Conservation (phyloP, 2,329 filamentous ascomycete genomes). For the Penicillium sp. region DNA sequence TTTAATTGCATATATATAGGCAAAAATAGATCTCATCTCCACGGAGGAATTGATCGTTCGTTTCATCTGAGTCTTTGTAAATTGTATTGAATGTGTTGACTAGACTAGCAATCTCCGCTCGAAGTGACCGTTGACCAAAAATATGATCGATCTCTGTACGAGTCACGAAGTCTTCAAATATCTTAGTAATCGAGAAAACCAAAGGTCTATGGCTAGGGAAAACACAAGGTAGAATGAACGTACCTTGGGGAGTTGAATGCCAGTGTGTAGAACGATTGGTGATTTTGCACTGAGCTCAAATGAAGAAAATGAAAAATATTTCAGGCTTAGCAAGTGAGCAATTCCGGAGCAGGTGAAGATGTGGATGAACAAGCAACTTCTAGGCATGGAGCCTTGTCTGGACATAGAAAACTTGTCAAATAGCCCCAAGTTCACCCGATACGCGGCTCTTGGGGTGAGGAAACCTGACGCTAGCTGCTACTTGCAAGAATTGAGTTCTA, state of each 20-base stretch:
- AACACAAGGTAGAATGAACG: too few relatives aligned
- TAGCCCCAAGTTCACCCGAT: background rate
- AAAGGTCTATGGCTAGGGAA: background rate
- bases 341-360: background rate
- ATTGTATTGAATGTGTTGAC: background rate
- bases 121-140: background rate
- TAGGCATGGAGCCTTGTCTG: background rate
- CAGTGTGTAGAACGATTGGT: background rate
- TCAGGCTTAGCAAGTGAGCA: conserved; percentile 7
- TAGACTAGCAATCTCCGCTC: background rate
- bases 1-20: background rate
- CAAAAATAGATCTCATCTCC: background rate
- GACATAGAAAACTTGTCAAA: background rate
- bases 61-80: background rate
- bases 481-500: background rate
- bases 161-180: background rate
- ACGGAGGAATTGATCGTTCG: background rate
- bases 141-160: background rate
- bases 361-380: too few relatives aligned
- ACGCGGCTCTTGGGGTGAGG: background rate
- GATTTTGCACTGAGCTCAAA: background rate
- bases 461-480: background rate
- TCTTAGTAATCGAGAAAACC: background rate
- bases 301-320: background rate
- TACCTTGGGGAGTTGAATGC: background rate